Percentiles rank a stretch among this genome's conserved stretches.
Evolutionary conservation across 768 basidiomycete genomes (phyloP).

Genomic region (Trametes elegans): DNA sequence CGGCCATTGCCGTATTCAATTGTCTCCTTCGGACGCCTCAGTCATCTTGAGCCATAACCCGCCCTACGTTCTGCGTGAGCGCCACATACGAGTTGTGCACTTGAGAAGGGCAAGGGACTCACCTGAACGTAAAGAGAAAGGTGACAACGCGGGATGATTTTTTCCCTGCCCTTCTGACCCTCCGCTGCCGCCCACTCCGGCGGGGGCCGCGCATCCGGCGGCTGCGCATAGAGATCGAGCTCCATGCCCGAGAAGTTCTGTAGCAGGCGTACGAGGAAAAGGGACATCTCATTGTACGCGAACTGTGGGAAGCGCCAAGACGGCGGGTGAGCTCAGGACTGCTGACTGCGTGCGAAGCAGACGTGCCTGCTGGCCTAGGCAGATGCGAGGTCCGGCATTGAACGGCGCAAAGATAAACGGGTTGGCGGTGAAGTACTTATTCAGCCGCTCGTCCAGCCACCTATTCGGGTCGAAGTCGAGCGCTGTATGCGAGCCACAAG

Average conservation of each 20-base stretch:
- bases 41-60: conserved; percentile 32
- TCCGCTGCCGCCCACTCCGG: conserved; percentile 32
- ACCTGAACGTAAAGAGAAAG: conserved; percentile 43
- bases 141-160: conserved; percentile 38
- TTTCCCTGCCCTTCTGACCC: conserved; percentile 40
- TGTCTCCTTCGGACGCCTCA: conserved; percentile 18
- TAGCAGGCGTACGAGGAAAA: conserved; percentile 50
- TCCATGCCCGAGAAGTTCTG: conserved; percentile 46
- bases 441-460: conserved; percentile 57
- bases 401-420: conserved; percentile 72
- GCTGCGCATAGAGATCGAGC: conserved; percentile 39
- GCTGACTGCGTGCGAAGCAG: no score
- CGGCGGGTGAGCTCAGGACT: no score
- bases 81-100: background rate
- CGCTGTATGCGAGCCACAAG: no score
- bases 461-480: conserved; percentile 60
- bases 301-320: conserved; percentile 35
- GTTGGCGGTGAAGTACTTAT: conserved; percentile 52
- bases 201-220: conserved; percentile 30
- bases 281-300: conserved; percentile 55
- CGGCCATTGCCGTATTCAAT: background rate
- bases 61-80: conserved; percentile 19
- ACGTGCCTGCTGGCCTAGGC: conserved; percentile 54
- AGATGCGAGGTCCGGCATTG: conserved; percentile 66
- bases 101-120: no score